phyloP scores from a whole-genome alignment of 805 yeast species.

The Suhomyces faveliae region DNA sequence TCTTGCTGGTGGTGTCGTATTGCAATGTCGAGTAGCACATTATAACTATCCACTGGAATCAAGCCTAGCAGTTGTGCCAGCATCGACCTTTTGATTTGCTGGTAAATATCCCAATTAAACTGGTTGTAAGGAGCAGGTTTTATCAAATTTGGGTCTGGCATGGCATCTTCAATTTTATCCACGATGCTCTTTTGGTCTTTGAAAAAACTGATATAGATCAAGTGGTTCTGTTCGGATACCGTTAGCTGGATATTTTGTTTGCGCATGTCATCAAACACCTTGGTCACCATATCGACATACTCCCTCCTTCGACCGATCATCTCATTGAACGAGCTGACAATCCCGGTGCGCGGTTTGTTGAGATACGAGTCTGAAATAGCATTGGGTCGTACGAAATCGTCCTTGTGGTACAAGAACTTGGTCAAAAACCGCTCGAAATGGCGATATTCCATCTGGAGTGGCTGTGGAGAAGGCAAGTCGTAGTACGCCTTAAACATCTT shows the following conservation, averaged over 20 bases:
- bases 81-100: constrained; percentile 14
- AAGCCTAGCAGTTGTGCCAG: constrained; percentile 2
- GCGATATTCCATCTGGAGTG: constrained; percentile 21
- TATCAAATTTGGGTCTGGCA: not conserved
- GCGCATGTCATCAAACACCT: constrained; percentile 28
- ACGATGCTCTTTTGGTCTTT: constrained; percentile 27
- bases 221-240: constrained; percentile 25
- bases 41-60: constrained; percentile 18
- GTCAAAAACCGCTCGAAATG: constrained; percentile 30
- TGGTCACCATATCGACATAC: constrained; percentile 20
- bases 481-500: constrained; percentile 23
- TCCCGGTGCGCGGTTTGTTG: constrained; percentile 2
- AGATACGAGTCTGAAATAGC: constrained; percentile 14
- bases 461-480: constrained; percentile 27
- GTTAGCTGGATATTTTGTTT: constrained; percentile 27
- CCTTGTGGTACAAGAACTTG: constrained; percentile 18
- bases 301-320: constrained; percentile 19
- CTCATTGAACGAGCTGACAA: constrained; percentile 15
- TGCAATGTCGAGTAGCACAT: constrained; percentile 28
- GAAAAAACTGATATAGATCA: constrained; percentile 31
- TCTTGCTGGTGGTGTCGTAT: constrained; percentile 24
- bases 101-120: constrained; percentile 23
- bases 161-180: constrained; percentile 10
- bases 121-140: constrained; percentile 7
- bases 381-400: constrained; percentile 29